Base-by-base conservation (phyloP, 2,329 filamentous ascomycete genomes). In the Epichloe coenophiala region DNA sequence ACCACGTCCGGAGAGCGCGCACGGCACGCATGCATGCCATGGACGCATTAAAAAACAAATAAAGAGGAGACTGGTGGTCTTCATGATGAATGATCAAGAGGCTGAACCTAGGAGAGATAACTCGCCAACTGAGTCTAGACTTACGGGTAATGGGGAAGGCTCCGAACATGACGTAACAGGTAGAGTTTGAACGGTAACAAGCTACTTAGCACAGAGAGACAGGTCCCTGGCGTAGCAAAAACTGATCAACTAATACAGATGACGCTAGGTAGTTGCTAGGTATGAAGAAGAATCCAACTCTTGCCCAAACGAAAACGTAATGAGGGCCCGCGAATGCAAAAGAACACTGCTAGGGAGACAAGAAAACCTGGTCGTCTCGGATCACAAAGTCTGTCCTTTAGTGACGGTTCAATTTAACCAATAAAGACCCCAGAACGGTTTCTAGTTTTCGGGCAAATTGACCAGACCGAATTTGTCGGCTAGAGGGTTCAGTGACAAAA, bases 81-180 rank as follows among this genome's bases (percentile, higher is more conserved):
- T 15, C 47, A 13, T 15, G 7, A 11, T 19, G 8, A 12, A 35
- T 3, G 33, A 47, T 55, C 51, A 49, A 36, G 33, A 43, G 38
- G 36, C 31, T 43, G 33, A 4, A 17, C 21, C 27, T 4, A 37
- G 39, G 23, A 48, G 27, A 50, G 36, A 17, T 44, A 45, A 15
- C 37, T 31, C 13, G 50, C 9, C 27, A 7, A 27, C 27, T 41
- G 27, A 50, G 51, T 35, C 39, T 40, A 33, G 47, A 65, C 69
- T 66, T 63, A 71, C 69, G 60, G 57, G 69, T 61, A 52, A 64
- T 62, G 48, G 67, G 55, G 54, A 73, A 64, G 49, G 63, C 67
- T 46, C 69, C 69, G 58, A 73, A 73, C 71, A 73, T 73, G 57
- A 53, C 60, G 58, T 55, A 55, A 44, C 31, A 19, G 19, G 35